phyloP scores from a whole-genome alignment of 257 asterid species.

The Ligustrum vulgare region DNA sequence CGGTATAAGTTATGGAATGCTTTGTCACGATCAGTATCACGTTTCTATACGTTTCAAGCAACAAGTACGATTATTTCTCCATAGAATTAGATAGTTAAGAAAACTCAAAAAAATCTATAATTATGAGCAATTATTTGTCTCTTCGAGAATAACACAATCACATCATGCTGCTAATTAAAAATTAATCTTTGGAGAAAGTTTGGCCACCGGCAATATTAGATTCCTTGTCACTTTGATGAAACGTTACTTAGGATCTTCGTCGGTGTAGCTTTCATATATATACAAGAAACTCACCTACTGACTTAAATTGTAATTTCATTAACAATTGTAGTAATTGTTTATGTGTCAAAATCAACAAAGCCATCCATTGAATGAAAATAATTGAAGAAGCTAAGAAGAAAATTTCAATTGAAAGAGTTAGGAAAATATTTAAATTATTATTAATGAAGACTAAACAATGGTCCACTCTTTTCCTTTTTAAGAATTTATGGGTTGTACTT shows the following conservation, averaged over 20 bases:
- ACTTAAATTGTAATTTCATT: background rate
- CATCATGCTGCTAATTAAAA: background rate
- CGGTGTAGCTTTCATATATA: conserved; percentile 46
- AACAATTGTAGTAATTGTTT: conserved; percentile 2
- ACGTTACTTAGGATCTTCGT: conserved; percentile 39
- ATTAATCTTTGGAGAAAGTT: background rate
- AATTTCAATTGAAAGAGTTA: conserved; percentile 30
- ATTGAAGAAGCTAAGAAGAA: conserved; percentile 35
- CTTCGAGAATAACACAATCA: background rate
- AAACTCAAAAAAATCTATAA: background rate
- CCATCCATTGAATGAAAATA: conserved; percentile 49
- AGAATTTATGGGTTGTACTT: conserved; percentile 32
- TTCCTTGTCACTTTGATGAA: conserved; percentile 36
- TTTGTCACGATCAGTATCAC: background rate
- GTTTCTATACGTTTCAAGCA: no score
- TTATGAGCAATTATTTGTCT: background rate
- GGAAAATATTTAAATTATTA: conserved; percentile 2
- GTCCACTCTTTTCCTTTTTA: conserved; percentile 29
- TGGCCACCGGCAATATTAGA: background rate
- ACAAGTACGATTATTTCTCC: no score
- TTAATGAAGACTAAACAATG: conserved; percentile 28
- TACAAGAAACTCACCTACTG: conserved; percentile 42
- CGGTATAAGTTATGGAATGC: no score
- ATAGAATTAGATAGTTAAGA: no score
- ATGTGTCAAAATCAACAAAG: conserved; percentile 46